Evolutionary conservation across 2,329 filamentous ascomycete species (phyloP), one percentile per base, ranked within the genome.

Genomic region (Tympanopsis confertula): DNA sequence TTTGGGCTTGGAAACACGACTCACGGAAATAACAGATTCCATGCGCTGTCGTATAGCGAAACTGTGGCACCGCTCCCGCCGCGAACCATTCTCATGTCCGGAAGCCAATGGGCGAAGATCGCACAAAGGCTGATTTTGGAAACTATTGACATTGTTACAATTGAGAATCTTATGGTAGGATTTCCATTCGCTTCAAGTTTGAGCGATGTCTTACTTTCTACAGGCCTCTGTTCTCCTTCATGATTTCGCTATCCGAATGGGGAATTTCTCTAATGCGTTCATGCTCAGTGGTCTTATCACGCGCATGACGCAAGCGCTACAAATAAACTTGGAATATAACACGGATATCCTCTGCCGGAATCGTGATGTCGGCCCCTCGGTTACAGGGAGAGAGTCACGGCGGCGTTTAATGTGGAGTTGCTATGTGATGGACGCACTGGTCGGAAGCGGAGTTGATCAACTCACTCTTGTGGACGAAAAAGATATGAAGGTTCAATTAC

Each of bases 221-320:
- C n/a, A 44, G 42, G 28, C 44, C 5, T 15, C 38, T 13, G 43
- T 45, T 7, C 41, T 46, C 14, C 37, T 46, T 4, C 39, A 46
- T 30, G 43, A 46, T 15, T 37, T 42, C 20, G 41, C 42, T 35
- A 35, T 46, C 5, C 20, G 39, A 14, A 20, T 42, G 4, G 44
- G 43, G 4, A 39, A 44, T 20, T 42, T 42, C 19, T 37, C 43
- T 5, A 37, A 35, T 18, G 42, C 44, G 4, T 43, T 46, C 14
- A 38, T 45, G 39, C 22, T 46, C n/a, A 43, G 39, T 12, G 44
- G 44, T 4, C 33, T 43, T 2, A 61, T 61, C 30, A 61, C 65
- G 24, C 58, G 59, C 28, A 51, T 67, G 41, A 68, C 65, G 4
- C 57, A 68, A 17, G 57, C 55, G 4, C 58, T 66, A 30, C 54